Conservation (phyloP, 148 eudicot species). For the Rhododendron mucronatum region DNA sequence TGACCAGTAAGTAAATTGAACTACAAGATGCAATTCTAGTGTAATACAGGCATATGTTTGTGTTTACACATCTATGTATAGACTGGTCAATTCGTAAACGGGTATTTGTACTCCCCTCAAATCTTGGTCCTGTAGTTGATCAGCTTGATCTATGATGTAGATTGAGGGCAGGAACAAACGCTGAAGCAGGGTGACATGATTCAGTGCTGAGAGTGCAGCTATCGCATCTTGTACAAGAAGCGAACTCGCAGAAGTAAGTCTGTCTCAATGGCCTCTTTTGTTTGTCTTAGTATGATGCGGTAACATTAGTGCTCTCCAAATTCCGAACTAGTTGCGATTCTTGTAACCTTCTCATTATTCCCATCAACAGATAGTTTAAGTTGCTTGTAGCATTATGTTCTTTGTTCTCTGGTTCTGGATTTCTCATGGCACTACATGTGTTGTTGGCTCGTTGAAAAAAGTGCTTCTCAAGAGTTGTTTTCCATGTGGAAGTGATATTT, state of each 20-base stretch:
- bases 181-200: conserved; percentile 74
- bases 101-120: neutral
- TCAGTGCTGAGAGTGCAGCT: conserved; percentile 81
- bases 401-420: neutral
- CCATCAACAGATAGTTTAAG: neutral
- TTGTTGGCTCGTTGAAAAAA: too few species aligned
- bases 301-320: neutral
- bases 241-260: conserved; percentile 74
- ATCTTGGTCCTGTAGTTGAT: neutral
- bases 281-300: neutral
- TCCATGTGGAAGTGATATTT: neutral
- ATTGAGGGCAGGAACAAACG: conserved; percentile 81
- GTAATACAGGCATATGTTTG: neutral
- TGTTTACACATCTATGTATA: neutral
- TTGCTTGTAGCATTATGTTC: neutral
- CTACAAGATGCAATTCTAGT: neutral
- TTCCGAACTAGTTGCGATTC: neutral
- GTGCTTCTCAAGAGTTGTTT: neutral
- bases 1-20: neutral
- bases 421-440: neutral
- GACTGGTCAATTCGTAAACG: neutral
- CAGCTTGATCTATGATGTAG: conserved; percentile 21
- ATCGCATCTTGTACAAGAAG: conserved; percentile 81
- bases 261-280: neutral
- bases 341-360: neutral